phyloP scores from a whole-genome alignment of 495 filamentous ascomycete species.

The Penicillium silybi region DNA sequence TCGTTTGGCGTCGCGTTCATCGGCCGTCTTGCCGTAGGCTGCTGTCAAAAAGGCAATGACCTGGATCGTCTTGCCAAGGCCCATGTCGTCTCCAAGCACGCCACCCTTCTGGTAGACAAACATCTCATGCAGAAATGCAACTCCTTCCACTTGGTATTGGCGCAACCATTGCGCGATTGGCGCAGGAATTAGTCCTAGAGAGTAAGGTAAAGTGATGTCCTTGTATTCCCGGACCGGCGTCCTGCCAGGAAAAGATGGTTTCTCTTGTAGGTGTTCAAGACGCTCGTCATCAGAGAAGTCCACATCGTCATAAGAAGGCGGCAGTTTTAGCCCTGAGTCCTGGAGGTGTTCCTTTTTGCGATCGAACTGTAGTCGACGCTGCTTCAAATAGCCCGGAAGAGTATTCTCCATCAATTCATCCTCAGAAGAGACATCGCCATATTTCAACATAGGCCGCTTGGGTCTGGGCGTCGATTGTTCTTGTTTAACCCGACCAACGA shows the following conservation, averaged over 20 bases:
- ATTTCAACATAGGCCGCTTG: constrained; percentile 25
- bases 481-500: constrained; percentile 30
- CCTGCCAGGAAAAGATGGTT: constrained; percentile 61
- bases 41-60: constrained; percentile 91
- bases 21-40: constrained; percentile 92
- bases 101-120: constrained; percentile 93
- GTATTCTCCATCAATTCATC: constrained; percentile 57
- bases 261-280: constrained; percentile 58
- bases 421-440: constrained; percentile 44
- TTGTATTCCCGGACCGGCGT: constrained; percentile 64
- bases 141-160: constrained; percentile 86
- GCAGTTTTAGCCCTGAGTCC: constrained; percentile 67
- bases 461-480: constrained; percentile 13
- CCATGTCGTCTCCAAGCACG: constrained; percentile 95
- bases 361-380: constrained; percentile 50
- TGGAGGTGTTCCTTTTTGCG: constrained; percentile 52
- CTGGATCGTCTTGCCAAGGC: constrained; percentile 93
- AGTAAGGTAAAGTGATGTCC: constrained; percentile 70
- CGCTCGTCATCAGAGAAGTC: constrained; percentile 85
- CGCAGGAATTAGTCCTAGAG: constrained; percentile 81
- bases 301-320: constrained; percentile 75
- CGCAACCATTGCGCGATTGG: constrained; percentile 90
- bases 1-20: constrained; percentile 79
- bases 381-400: constrained; percentile 55
- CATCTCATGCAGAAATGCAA: constrained; percentile 77